Evolutionary conservation across 371 early-diverging fungal species (phyloP), one percentile per base, ranked within the genome.

Genomic region (Nosema muscidifuracis): DNA sequence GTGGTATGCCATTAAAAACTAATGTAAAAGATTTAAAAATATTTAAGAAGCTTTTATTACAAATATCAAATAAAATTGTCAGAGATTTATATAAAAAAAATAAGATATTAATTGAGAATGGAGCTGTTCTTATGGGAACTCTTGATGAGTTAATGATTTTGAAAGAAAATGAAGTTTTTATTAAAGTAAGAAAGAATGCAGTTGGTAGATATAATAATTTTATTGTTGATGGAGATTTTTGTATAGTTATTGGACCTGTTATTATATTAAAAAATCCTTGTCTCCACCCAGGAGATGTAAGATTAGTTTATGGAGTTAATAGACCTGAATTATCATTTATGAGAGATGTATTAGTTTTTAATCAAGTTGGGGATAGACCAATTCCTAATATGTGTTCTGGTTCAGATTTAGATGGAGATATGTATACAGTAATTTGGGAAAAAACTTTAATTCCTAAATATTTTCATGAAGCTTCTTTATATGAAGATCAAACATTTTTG

Each of bases 361-460:
- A 87, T 33, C 82, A 87, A n/a, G 83, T 86, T 61, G 92, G 92
- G 0, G 58, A 73, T 2, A 82, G 90, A 22, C 88, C 88, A 50
- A 76, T 89, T 15, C 88, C 90, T 0, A 88, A 88, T 73, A 86
- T 87, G 88, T 86, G 88, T 65, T 85, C 87, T 43, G 91, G 91
- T 20, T 88, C 89, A 0, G 92, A 92, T 81, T 76, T 92, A 9
- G 92, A 91, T 75, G 91, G 91, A 13, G 92, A 92, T 82, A 24
- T 70, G 28, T 80, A 61, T 62, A 86, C 85, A 12, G 80, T 89
- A 0, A 85, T 85, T 13, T 90, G 90, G 89, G 89, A 90, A 67
- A 72, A 80, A 0, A 69, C 77, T 2, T 82, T 92, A 4, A 83
- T 90, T 13, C 87, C 87, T 0, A 76, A 66, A 1, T 65, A 62